A percentile compares a stretch with the other conserved stretches of the same genome.
Conservation (phyloP, 2,329 filamentous ascomycete species). For the Leptodontidium sp. region DNA sequence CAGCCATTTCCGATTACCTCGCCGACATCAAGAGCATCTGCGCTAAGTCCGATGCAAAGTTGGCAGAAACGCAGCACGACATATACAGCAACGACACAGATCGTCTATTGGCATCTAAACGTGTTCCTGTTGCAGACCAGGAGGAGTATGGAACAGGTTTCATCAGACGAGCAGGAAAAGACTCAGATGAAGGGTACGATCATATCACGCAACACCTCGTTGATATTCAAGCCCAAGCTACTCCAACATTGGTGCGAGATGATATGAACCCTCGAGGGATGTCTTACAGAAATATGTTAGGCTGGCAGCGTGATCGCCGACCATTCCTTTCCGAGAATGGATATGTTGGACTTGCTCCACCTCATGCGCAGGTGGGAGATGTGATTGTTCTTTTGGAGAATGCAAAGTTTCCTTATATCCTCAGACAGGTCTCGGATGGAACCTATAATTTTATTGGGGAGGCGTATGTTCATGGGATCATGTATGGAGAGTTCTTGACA, state of each 20-base stretch:
- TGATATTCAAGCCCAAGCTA: neutral
- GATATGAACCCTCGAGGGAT: neutral
- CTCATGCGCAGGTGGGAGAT: slow-evolving; percentile 9
- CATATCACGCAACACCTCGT: neutral
- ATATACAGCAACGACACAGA: neutral
- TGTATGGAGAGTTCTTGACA: slow-evolving; percentile 25
- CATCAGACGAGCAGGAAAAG: slow-evolving; percentile 9
- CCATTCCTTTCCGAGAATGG: slow-evolving; percentile 18
- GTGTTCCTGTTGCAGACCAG: slow-evolving; percentile 26
- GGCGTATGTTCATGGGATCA: slow-evolving; percentile 28
- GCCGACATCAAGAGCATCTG: slow-evolving; percentile 1
- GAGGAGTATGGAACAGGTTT: slow-evolving; percentile 22
- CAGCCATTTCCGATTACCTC: slow-evolving; percentile 1
- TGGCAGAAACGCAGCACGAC: neutral
- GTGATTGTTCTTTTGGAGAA: slow-evolving; percentile 20
- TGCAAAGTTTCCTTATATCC: slow-evolving; percentile 22
- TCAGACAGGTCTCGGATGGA: neutral
- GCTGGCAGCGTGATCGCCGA: slow-evolving; percentile 19
- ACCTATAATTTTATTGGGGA: slow-evolving; percentile 23
- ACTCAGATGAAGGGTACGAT: neutral
- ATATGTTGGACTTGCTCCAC: slow-evolving; percentile 17
- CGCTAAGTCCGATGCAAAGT: slow-evolving; percentile 8
- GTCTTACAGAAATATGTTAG: slow-evolving; percentile 22
- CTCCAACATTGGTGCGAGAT: neutral
- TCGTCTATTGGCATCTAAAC: neutral